These are phyloP conservation scores for Polytolypa hystricis DNA, from an alignment of 2,329 filamentous ascomycete genomes.

Conservation along the genomic window DNA sequence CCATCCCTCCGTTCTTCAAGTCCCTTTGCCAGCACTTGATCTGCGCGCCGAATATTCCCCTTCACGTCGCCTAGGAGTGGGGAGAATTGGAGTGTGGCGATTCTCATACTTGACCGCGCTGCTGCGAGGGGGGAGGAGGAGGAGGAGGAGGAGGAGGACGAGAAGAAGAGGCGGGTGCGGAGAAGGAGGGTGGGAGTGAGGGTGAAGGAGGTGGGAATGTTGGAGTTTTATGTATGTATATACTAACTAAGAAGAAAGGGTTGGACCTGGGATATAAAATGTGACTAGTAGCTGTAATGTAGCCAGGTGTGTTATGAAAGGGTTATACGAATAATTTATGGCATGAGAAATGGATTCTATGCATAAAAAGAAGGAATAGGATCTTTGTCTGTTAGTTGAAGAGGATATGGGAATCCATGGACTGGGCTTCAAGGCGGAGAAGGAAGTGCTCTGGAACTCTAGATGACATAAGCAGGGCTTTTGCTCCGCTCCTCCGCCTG, in stretches of 20 bases:
- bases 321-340: too few species aligned
- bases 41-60: conserved; percentile 34
- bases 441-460: too few species aligned
- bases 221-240: not conserved
- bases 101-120: conserved; percentile 36
- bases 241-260: not conserved
- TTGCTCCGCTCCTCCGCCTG: too few species aligned
- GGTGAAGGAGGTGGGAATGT: not conserved
- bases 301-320: too few species aligned
- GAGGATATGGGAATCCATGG: too few species aligned
- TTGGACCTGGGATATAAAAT: too few species aligned
- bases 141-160: not conserved
- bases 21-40: conserved; percentile 30
- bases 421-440: too few species aligned
- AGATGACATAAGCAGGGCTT: too few species aligned
- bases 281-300: too few species aligned
- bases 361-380: too few species aligned
- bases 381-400: too few species aligned
- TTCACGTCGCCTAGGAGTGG: conserved; percentile 33
- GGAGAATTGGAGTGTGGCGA: conserved; percentile 38
- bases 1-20: conserved; percentile 11
- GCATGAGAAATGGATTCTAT: too few species aligned
- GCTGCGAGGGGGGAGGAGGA: not conserved
- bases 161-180: not conserved
- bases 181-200: not conserved